These are phyloP conservation scores for Macadamia integrifolia DNA, from an alignment of 164 flowering plant species.

Conservation along the genomic window DNA sequence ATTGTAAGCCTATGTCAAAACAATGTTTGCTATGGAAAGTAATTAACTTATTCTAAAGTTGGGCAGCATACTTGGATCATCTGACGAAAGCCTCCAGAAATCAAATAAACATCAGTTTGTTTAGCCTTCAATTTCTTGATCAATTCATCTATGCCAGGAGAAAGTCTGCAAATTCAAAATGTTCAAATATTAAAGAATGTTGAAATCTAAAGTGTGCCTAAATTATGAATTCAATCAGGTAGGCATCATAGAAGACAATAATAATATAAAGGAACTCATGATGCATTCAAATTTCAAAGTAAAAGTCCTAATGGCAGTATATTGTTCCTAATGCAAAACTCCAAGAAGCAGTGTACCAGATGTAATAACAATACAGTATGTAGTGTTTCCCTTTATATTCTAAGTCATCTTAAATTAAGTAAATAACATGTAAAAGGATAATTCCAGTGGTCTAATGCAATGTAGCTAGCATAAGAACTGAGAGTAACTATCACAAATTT, in stretches of 20 bases:
- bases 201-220: background rate
- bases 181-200: background rate
- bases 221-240: background rate
- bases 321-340: background rate
- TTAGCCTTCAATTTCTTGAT: slow-evolving; percentile 67
- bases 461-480: background rate
- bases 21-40: too few species aligned
- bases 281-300: background rate
- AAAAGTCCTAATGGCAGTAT: background rate
- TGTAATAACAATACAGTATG: too few species aligned
- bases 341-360: too few species aligned
- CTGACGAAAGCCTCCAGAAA: slow-evolving; percentile 98
- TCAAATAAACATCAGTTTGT: slow-evolving; percentile 53
- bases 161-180: slow-evolving; percentile 46
- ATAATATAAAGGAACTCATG: background rate
- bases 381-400: too few species aligned
- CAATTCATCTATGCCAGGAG: slow-evolving; percentile 82
- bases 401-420: background rate
- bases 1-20: too few species aligned
- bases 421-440: background rate
- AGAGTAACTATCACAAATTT: background rate
- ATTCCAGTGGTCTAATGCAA: background rate
- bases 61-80: slow-evolving; percentile 75
- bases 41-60: background rate
- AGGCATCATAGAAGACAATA: background rate